These are phyloP conservation scores for Boletus huronensis DNA, from an alignment of 768 basidiomycete genomes.

Conservation along the genomic window DNA sequence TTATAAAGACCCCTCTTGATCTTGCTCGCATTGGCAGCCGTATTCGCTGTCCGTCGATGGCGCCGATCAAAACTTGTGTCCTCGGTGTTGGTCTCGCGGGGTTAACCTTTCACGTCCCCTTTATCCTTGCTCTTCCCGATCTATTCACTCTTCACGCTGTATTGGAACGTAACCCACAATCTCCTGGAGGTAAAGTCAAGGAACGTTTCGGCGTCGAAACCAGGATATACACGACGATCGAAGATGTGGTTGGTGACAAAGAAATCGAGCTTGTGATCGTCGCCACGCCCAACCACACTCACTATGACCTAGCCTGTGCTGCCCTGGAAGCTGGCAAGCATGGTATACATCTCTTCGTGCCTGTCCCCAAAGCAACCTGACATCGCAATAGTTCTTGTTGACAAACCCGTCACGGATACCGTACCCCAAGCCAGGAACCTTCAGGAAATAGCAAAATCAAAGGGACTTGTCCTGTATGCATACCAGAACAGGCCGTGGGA, in stretches of 20 bases:
- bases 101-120: slow-evolving; percentile 77
- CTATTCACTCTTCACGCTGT: slow-evolving; percentile 72
- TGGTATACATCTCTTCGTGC: slow-evolving; percentile 38
- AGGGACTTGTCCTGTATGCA: slow-evolving; percentile 61
- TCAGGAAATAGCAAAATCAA: slow-evolving; percentile 52
- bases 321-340: slow-evolving; percentile 69
- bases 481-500: slow-evolving; percentile 80
- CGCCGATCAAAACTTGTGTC: slow-evolving; percentile 66
- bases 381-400: slow-evolving; percentile 57
- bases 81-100: slow-evolving; percentile 76
- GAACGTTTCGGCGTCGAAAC: slow-evolving; percentile 58
- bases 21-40: background rate
- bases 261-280: slow-evolving; percentile 68
- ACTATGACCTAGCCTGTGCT: slow-evolving; percentile 64
- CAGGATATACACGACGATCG: slow-evolving; percentile 58
- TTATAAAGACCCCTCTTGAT: background rate
- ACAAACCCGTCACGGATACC: slow-evolving; percentile 73
- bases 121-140: slow-evolving; percentile 68
- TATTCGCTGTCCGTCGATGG: slow-evolving; percentile 2
- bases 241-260: slow-evolving; percentile 56
- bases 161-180: slow-evolving; percentile 64
- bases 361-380: background rate
- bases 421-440: slow-evolving; percentile 58
- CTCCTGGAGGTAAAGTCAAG: slow-evolving; percentile 59
- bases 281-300: slow-evolving; percentile 71